phyloP scores from a whole-genome alignment of 2,329 filamentous ascomycete genomes.

The Beauveria brongniartii region DNA sequence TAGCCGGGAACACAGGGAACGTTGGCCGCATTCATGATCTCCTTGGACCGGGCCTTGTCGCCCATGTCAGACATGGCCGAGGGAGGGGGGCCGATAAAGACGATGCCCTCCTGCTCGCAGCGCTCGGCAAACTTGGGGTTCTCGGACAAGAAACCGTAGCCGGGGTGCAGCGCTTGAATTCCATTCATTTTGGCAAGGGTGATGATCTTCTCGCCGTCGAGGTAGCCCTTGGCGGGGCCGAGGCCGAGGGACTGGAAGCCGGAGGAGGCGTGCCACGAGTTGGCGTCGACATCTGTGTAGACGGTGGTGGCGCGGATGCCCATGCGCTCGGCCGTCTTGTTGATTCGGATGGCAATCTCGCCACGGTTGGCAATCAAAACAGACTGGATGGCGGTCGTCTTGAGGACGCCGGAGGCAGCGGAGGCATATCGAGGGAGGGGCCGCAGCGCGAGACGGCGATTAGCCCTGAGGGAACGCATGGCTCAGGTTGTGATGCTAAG shows the following conservation, averaged over 20 bases:
- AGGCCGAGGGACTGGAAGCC: constrained; percentile 79
- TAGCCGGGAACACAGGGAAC: constrained; percentile 96
- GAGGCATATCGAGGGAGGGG: constrained; percentile 31
- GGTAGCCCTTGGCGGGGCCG: constrained; percentile 75
- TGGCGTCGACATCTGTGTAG: constrained; percentile 86
- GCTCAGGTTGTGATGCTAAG: constrained; percentile 14
- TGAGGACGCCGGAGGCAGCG: constrained; percentile 24
- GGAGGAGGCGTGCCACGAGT: constrained; percentile 78
- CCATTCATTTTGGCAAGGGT: constrained; percentile 75
- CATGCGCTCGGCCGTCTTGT: constrained; percentile 76
- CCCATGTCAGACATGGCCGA: constrained; percentile 83
- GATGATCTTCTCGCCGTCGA: constrained; percentile 91
- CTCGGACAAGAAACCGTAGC: constrained; percentile 93
- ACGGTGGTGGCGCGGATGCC: constrained; percentile 91
- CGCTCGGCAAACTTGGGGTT: constrained; percentile 84
- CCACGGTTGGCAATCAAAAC: constrained; percentile 95
- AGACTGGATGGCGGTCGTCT: constrained; percentile 53
- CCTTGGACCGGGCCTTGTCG: constrained; percentile 86
- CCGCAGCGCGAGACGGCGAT: constrained; percentile 40
- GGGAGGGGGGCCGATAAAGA: constrained; percentile 88
- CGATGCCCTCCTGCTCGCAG: constrained; percentile 81
- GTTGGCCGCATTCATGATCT: constrained; percentile 92
- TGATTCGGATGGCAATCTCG: constrained; percentile 91
- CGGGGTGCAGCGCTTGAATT: constrained; percentile 88
- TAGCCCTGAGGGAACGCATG: constrained; percentile 50